Evolutionary conservation across 176 grass and related monocot genomes (phyloP), one percentile per base, ranked within the genome.

Genomic region (Dactylis glomerata): DNA sequence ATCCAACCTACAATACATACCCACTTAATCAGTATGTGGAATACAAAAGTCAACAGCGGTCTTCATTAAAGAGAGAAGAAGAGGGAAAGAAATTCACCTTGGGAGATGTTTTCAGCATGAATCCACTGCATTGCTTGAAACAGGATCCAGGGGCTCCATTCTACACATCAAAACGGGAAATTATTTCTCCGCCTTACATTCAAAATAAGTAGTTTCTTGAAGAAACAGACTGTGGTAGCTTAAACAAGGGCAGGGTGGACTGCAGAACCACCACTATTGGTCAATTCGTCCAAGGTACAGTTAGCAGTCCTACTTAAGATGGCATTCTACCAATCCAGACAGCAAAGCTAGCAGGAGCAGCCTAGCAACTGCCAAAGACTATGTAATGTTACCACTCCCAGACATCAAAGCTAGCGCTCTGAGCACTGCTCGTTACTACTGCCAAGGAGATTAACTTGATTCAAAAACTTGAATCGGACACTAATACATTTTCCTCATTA

Each of bases 121-220:
- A 24, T 26, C 34, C 51, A 70, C 6, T 1, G 1, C 15, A 64
- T 56, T 49, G 75, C 26, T 83, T 92, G 37, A 49, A 28, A 51
- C 41, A 56, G 20, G 68, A 86, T 16, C 83, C 68, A 52, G 65
- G 9, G 56, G 62, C 19, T 72, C 75, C 75, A 80, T 77, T 76
- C 90, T 92, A 56, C 52, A 75, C 16, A 24, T 44, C 2, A 72
- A 52, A 50, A 45, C 26, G 47, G 8, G 28, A 81, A 81, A 41
- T 10, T 15, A 27, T 8, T 14, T 32, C 17, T 68, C 10, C 41
- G 31, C 33, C 51, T 24, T 20, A 44, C n/a, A 31, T 31, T 80
- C 22, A 73, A 73, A 81, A n/a, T 22, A 47, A 38, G 17, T 70
- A 87, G 51, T 46, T 69, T 26, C 41, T n/a, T 36, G 14, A 19